Conservation (phyloP, 331 rosid genomes). For the Prunus yedoensis region DNA sequence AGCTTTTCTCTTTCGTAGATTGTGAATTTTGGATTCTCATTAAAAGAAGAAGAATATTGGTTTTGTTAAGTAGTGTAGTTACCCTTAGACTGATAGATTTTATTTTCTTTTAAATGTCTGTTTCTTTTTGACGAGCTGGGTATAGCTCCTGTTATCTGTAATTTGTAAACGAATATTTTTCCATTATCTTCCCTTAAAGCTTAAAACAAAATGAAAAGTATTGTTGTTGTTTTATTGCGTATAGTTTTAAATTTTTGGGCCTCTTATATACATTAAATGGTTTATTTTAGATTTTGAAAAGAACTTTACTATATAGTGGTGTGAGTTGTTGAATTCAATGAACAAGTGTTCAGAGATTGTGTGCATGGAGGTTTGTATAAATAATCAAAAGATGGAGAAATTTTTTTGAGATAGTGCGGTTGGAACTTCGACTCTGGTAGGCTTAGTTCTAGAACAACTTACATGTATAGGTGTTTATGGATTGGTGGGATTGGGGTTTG, state of each 20-base stretch:
- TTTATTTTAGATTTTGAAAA: not conserved
- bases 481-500: not conserved
- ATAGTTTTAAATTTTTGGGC: not conserved
- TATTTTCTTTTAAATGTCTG: not conserved
- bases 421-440: not conserved
- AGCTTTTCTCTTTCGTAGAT: not conserved
- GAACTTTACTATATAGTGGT: not conserved
- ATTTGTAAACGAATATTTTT: not conserved
- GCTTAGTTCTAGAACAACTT: not conserved
- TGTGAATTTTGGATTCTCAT: not conserved
- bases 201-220: not conserved
- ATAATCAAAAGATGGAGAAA: not conserved
- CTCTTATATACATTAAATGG: not conserved
- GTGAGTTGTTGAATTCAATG: constrained; percentile 1
- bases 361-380: not conserved
- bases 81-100: too few relatives aligned
- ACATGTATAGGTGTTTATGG: not conserved
- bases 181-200: not conserved
- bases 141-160: not conserved
- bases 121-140: not conserved
- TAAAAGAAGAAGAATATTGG: not conserved
- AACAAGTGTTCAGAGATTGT: not conserved
- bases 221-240: not conserved
- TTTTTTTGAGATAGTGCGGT: not conserved
- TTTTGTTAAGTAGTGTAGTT: too few relatives aligned